Evolutionary conservation across 1,284 basidiomycete genomes (phyloP).

Genomic region (Inonotus obliquus): DNA sequence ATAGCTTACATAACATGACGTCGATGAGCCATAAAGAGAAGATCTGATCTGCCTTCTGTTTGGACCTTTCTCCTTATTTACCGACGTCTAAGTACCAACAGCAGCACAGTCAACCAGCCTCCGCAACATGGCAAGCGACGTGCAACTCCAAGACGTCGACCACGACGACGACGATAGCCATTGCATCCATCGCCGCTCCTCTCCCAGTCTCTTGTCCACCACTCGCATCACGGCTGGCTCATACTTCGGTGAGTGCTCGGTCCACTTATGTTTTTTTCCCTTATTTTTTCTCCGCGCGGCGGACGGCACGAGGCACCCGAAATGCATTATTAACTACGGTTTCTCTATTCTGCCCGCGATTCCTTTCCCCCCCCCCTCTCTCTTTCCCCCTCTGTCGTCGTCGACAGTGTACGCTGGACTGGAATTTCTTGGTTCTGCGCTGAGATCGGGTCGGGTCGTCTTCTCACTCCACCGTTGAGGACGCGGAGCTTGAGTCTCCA

Average conservation of each 20-base stretch:
- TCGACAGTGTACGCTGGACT: background rate
- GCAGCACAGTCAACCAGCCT: background rate
- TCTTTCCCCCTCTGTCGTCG: background rate
- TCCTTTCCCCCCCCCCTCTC: background rate
- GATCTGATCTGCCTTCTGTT: background rate
- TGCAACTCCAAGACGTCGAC: background rate
- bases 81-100: background rate
- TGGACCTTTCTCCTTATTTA: background rate
- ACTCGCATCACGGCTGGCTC: background rate
- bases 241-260: conserved; percentile 2
- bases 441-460: background rate
- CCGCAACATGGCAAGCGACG: background rate
- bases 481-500: background rate
- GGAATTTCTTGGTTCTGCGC: background rate
- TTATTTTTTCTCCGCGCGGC: background rate
- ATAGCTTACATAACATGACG: conserved; percentile 3
- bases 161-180: background rate
- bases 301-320: conserved; percentile 3
- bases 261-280: background rate
- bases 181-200: background rate
- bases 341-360: background rate
- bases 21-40: background rate
- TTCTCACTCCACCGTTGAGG: conserved; percentile 1
- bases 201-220: background rate
- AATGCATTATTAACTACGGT: background rate